A percentile compares a stretch with the other conserved stretches of the same genome.
Conservation (phyloP, 306 rosid genomes). For the Gynostemma pentaphyllum region DNA sequence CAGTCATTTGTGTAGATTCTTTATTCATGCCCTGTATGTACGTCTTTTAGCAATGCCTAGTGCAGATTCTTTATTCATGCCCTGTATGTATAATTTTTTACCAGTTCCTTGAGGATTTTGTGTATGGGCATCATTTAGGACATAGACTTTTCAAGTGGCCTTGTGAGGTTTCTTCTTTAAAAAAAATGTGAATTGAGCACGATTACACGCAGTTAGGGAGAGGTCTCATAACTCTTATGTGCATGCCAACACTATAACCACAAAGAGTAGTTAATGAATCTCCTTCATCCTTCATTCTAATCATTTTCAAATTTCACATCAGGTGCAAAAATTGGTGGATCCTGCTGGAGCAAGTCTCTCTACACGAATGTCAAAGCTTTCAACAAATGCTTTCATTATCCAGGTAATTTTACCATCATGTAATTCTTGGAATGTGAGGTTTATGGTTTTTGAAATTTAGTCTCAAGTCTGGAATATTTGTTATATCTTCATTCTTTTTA, state of each 20-base stretch:
- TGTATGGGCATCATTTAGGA: not conserved
- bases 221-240: not conserved
- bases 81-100: too few relatives aligned
- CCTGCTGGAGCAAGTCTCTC: constrained; percentile 29
- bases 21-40: too few relatives aligned
- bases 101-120: too few relatives aligned
- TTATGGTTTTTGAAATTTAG: too few relatives aligned
- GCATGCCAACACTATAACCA: not conserved
- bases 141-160: not conserved
- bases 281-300: not conserved
- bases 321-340: constrained; percentile 45
- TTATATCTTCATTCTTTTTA: not conserved
- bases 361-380: constrained; percentile 39
- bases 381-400: constrained; percentile 46
- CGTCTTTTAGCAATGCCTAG: too few relatives aligned
- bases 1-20: not conserved
- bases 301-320: constrained; percentile 15
- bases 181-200: not conserved
- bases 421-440: constrained; percentile 1
- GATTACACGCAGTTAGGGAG: not conserved
- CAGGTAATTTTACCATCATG: constrained; percentile 38
- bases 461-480: not conserved
- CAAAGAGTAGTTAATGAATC: not conserved
- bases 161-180: not conserved
- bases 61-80: too few relatives aligned